Evolutionary conservation across 164 flowering plant genomes (phyloP), one percentile per base, ranked within the genome.

Genomic region (Nymphaea thermarum): DNA sequence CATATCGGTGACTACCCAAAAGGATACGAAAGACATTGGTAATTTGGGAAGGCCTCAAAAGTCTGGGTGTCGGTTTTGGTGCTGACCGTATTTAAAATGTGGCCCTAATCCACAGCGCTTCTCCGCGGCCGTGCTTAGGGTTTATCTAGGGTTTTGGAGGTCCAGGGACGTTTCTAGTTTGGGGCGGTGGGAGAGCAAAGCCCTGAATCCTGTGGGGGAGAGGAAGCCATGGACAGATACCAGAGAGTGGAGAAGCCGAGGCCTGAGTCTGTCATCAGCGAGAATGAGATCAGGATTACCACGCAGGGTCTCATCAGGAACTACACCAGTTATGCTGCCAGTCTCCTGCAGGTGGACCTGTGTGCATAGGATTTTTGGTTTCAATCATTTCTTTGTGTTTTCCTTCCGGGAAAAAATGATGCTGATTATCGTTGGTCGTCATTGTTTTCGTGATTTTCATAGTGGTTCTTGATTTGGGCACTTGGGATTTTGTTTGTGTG

Each of bases 231-330:
- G 95, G 95, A 89, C 59, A 79, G 87, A 62, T 89, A 87, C 70
- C 84, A 81, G 82, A 81, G 82, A 70, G 95, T 89, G 14, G 90
- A 84, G 76, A 87, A 82, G 65, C 87, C 87, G 15, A 85, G 80
- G 70, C 80, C 88, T 6, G 89, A 83, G 53, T 65, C 78, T 1
- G 74, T 85, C 15, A 86, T 87, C 5, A 80, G 73, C 74, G 91
- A 87, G 74, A 89, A 89, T 69, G 91, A 89, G 82, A 85, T 84
- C 74, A 83, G 95, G 36, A 83, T 91, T 81, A 91, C 98, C 16
- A 70, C 89, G 1, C 88, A 82, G 53, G 98, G 98, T 25, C 80
- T 80, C n/a, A 78, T 92, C 42, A 70, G 88, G 5, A 92, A 87
- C 81, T 92, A 89, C 70, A 78, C 89, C 84, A 84, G 72, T 79